Base-by-base conservation (phyloP, 768 basidiomycete species). In the Suillus subaureus region DNA sequence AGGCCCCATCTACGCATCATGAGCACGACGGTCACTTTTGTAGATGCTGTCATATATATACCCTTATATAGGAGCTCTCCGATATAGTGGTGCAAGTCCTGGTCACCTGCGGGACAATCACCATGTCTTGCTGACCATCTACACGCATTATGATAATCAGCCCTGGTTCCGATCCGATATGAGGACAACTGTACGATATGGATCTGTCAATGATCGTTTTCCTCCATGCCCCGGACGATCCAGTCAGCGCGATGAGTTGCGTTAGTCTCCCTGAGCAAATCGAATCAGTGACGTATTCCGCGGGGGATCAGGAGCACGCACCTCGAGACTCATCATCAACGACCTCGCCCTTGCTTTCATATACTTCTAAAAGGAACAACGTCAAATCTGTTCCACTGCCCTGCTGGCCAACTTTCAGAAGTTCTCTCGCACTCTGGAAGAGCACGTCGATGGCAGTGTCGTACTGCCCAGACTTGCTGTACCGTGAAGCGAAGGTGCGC, bases 301-400 rank as follows among this genome's bases (percentile, higher is more conserved):
- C 69, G 70, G 63, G 42, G 49, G 51, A 64, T 26, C 39, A 63
- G 42, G 56, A 54, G 26, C 11, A 78, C 88, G 70, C 69, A 96
- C 95, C 93, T 83, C 90, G 85, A 67, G 87, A 90, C 72, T 92
- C 91, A 16, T 92, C 90, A n/a, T 80, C 84, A 2, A 96, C 89
- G 2, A 67, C 64, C 71, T 95, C 91, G 1, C 83, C 89, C 70
- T 91, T 90, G 31, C 79, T 83, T 58, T 93, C 89, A 73, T 94
- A 97, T 4, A 93, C 90, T 57, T 95, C 93, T 66, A 98, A 75
- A 76, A 99, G 73, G 71, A 94, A 93, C 49, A 81, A 78, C 0
- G 88, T 81, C 31, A 99, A 83, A 83, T 99, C 97, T 2, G 89
- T 89, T 6, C 97, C 97, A 72, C 93, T 95, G 3, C 96, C 97